Evolutionary conservation across 768 basidiomycete species (phyloP).

Genomic region (Russula dissimulans): DNA sequence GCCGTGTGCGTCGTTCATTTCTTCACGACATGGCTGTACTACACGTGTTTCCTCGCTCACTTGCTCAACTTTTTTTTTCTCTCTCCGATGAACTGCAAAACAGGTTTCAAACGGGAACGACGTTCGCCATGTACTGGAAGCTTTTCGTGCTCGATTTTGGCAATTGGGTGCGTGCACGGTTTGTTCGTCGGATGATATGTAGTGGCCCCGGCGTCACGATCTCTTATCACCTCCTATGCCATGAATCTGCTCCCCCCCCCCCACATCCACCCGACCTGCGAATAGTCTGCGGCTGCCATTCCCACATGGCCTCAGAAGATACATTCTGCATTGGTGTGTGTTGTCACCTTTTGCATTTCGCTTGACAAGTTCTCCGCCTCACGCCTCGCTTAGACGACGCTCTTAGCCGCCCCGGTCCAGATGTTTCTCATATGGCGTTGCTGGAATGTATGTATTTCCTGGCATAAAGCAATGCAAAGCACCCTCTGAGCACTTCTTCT

Average conservation of each 20-base stretch:
- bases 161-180: slow-evolving; percentile 19
- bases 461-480: no score
- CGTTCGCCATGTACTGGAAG: slow-evolving; percentile 21
- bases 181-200: not conserved
- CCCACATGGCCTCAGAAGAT: slow-evolving; percentile 8
- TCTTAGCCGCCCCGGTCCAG: slow-evolving; percentile 24
- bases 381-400: slow-evolving; percentile 14
- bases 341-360: not conserved
- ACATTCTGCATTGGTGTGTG: slow-evolving; percentile 1
- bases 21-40: no score
- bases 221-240: no score
- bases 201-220: not conserved
- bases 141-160: slow-evolving; percentile 22
- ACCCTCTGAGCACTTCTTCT: not conserved
- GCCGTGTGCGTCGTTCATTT: slow-evolving; percentile 19
- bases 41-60: no score
- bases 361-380: not conserved
- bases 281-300: not conserved
- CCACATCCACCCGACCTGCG: not conserved
- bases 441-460: slow-evolving; percentile 20
- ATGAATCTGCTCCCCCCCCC: not conserved
- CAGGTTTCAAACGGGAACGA: slow-evolving; percentile 22
- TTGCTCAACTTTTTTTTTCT: no score
- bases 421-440: slow-evolving; percentile 25
- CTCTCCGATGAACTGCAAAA: not conserved